phyloP scores from a whole-genome alignment of 306 rosid genomes.

The Cyclanthera cordifolia region DNA sequence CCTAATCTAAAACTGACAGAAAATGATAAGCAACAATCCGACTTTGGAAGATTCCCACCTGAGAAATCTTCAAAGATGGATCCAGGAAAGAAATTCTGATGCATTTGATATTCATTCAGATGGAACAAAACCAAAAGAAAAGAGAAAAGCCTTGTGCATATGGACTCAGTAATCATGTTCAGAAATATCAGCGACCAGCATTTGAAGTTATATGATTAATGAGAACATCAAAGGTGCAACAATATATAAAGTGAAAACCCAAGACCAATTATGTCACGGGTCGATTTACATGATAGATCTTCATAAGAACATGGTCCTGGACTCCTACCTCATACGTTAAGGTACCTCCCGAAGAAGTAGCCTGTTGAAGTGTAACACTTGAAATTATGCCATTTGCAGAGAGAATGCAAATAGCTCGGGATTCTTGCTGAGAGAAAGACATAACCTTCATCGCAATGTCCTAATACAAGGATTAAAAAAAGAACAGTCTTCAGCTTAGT shows the following conservation, averaged over 20 bases:
- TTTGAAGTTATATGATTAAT: too few relatives aligned
- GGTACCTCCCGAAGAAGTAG: conserved; percentile 52
- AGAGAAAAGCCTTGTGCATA: background rate
- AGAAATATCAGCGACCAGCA: background rate
- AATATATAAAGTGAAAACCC: too few relatives aligned
- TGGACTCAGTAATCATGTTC: background rate
- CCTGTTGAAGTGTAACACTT: conserved; percentile 56
- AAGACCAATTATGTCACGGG: too few relatives aligned
- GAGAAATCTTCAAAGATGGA: background rate
- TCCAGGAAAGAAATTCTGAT: background rate
- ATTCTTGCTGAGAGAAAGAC: conserved; percentile 40
- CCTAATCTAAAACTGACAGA: background rate
- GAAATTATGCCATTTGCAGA: conserved; percentile 60
- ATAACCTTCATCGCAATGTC: conserved; percentile 59
- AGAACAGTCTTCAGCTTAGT: background rate
- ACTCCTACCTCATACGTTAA: conserved; percentile 54
- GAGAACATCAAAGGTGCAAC: too few relatives aligned
- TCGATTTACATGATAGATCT: too few relatives aligned
- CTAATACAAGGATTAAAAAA: conserved; percentile 18
- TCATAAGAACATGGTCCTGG: background rate
- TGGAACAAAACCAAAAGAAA: background rate
- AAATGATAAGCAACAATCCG: background rate
- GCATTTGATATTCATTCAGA: too few relatives aligned
- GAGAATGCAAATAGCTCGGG: conserved; percentile 26
- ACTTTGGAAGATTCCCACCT: too few relatives aligned